These are phyloP conservation scores for Cercospora canescens DNA, from an alignment of 2,329 filamentous ascomycete species.

Conservation along the genomic window DNA sequence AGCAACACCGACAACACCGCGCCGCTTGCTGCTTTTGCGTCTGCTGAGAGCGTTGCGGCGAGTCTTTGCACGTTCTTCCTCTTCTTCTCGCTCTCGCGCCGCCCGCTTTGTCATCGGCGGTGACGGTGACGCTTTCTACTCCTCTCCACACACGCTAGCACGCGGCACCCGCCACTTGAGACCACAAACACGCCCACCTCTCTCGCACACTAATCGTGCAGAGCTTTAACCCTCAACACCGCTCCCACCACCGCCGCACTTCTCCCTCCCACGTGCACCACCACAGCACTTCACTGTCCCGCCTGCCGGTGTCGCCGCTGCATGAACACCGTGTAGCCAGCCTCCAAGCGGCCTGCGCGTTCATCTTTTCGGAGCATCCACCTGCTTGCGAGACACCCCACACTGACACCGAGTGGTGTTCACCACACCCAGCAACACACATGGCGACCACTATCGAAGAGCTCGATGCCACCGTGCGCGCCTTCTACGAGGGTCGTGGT, in stretches of 20 bases:
- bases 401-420: conserved; percentile 24
- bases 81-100: background rate
- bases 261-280: conserved; percentile 7
- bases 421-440: conserved; percentile 27
- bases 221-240: conserved; percentile 4
- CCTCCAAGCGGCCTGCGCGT: conserved; percentile 34
- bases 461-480: conserved; percentile 92
- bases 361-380: conserved; percentile 17
- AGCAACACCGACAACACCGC: conserved; percentile 2
- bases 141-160: background rate
- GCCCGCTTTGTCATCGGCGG: background rate
- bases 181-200: conserved; percentile 1
- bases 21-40: background rate
- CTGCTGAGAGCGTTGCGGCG: background rate
- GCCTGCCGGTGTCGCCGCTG: conserved; percentile 18
- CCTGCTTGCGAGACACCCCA: conserved; percentile 21
- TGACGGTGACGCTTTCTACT: background rate
- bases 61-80: background rate
- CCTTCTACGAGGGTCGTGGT: conserved; percentile 96
- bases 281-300: conserved; percentile 8
- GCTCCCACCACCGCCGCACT: conserved; percentile 5
- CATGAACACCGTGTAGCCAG: conserved; percentile 30
- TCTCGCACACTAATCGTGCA: background rate
- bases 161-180: conserved; percentile 4
- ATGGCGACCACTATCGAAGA: conserved; percentile 81